Base-by-base conservation (phyloP, 495 filamentous ascomycete species). In the Aspergillus ellipticus region DNA sequence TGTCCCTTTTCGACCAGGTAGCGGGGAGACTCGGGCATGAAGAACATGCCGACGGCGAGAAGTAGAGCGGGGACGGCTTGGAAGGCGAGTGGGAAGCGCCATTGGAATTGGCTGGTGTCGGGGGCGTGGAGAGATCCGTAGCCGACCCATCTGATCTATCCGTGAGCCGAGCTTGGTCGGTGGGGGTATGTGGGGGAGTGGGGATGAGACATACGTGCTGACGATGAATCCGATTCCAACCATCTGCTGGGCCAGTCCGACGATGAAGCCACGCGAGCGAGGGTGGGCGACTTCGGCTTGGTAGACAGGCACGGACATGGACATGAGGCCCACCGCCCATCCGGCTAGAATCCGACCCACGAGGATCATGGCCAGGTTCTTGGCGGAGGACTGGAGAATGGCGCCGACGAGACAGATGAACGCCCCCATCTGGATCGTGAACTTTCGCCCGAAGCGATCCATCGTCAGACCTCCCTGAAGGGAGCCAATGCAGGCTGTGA, bases 311-410 rank as follows among this genome's bases (percentile, higher is more conserved):
- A 84, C 80, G 43, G 81, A 74, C 74, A 81, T 83, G 33, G 70
- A 77, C 63, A 82, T 74, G 29, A 82, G 70, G 43, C 82, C 84
- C 49, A 87, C 79, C 21, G 82, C 85, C 69, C 81, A 79, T 13
- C 85, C 83, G 2, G 82, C 76, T 5, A 87, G 68, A 48, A 86
- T 83, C 33, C 85, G 81, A 6, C 85, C 85, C 39, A 81, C 70
- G 11, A 86, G 74, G 57, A 87, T 82, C 75, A 83, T 82, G 0
- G 76, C 72, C 47, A 85, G 61, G 52, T 83, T 78, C 16, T 65
- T 58, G 49, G 79, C 71, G 28, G 79, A 70, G 11, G 81, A 67
- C 62, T 86, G 82, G 37, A 85, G 74, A 42, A 80, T 76, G 15
- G 78, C 78, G 13, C 82, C 84, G 17, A 84, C 35, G 37, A 79